Evolutionary conservation across 192 early-diverging fungal species (phyloP).

Genomic region (Borealophlyctis nickersoniae): DNA sequence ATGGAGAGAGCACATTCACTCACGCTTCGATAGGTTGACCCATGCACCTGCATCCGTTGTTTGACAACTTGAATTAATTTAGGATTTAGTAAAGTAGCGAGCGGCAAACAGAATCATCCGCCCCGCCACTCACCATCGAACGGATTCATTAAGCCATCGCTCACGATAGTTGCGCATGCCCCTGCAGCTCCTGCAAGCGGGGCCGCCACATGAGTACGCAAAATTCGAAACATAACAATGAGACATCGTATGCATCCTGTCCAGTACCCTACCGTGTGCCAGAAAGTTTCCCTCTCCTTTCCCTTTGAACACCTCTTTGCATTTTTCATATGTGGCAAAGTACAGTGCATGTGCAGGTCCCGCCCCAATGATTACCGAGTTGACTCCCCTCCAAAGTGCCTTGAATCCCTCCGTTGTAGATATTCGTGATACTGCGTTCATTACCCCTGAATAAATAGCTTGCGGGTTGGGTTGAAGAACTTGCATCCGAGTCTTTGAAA

Average conservation of each 20-base stretch:
- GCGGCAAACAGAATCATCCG: neutral
- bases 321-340: conserved; percentile 92
- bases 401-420: conserved; percentile 71
- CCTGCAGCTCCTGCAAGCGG: conserved; percentile 66
- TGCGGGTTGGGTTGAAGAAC: conserved; percentile 67
- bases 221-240: neutral
- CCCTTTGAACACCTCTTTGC: conserved; percentile 67
- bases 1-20: conserved; percentile 68
- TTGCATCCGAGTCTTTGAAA: conserved; percentile 86
- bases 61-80: conserved; percentile 48
- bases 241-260: conserved; percentile 2
- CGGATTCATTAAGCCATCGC: conserved; percentile 92
- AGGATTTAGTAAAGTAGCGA: too few species aligned
- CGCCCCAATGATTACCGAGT: conserved; percentile 86
- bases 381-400: conserved; percentile 91
- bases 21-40: conserved; percentile 67
- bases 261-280: conserved; percentile 21
- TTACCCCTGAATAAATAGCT: conserved; percentile 66
- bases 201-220: neutral
- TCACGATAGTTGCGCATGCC: conserved; percentile 80
- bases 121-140: conserved; percentile 75
- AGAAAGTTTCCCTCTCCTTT: conserved; percentile 21
- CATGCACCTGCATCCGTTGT: conserved; percentile 90
- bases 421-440: conserved; percentile 67
- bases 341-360: conserved; percentile 95